Percentiles rank a stretch among this genome's conserved stretches.
phyloP scores from a whole-genome alignment of 2,329 filamentous ascomycete genomes.

The Paecilomyces variotii region DNA sequence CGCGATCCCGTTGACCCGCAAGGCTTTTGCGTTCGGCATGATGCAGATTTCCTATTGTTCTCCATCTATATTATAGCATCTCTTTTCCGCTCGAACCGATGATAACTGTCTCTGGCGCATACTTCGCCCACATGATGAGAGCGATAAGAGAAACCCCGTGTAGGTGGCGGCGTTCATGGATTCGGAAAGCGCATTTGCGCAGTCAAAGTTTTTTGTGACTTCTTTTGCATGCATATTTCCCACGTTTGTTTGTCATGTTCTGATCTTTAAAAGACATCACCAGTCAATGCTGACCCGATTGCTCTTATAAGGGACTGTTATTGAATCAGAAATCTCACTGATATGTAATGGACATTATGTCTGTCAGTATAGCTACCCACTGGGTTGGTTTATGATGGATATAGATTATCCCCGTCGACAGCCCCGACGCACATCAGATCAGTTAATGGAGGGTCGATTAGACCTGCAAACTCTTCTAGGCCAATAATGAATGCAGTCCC shows the following conservation, averaged over 20 bases:
- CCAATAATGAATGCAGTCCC: slow-evolving; percentile 52
- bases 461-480: slow-evolving; percentile 49
- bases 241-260: slow-evolving; percentile 47
- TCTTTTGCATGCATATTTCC: slow-evolving; percentile 51
- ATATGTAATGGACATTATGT: too few relatives aligned
- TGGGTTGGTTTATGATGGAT: slow-evolving; percentile 55
- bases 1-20: slow-evolving; percentile 57
- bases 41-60: too few relatives aligned
- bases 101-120: slow-evolving; percentile 46
- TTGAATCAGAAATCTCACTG: too few relatives aligned
- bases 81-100: slow-evolving; percentile 43
- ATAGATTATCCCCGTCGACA: slow-evolving; percentile 53
- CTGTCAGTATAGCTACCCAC: too few relatives aligned
- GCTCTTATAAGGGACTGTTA: too few relatives aligned
- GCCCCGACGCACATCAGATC: slow-evolving; percentile 54
- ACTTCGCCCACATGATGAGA: slow-evolving; percentile 53
- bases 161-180: slow-evolving; percentile 58
- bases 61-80: too few relatives aligned
- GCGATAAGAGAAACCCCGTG: slow-evolving; percentile 55
- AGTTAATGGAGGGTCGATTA: slow-evolving; percentile 36
- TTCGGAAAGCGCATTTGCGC: slow-evolving; percentile 51
- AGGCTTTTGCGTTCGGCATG: slow-evolving; percentile 52
- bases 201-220: slow-evolving; percentile 50
- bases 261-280: slow-evolving; percentile 43
- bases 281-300: slow-evolving; percentile 48